Conservation (phyloP, 306 rosid genomes). For the Fragaria nilgerrensis region DNA sequence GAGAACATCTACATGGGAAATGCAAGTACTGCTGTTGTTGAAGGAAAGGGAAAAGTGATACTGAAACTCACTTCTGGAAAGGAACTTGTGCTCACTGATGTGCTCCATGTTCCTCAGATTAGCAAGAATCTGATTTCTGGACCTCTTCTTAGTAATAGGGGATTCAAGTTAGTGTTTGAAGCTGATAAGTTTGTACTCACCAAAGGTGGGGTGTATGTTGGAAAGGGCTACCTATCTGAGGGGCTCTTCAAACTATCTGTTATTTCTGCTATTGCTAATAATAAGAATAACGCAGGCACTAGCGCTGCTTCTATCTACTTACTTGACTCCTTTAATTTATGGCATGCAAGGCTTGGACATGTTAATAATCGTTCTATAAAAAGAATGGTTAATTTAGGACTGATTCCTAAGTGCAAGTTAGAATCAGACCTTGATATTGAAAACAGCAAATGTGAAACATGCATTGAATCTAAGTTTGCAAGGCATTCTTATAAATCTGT, state of each 20-base stretch:
- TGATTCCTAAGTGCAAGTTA: too few species aligned
- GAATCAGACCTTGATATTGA: not conserved
- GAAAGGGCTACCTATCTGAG: not conserved
- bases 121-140: not conserved
- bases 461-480: not conserved
- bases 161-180: not conserved
- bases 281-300: too few species aligned
- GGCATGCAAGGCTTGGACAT: too few species aligned
- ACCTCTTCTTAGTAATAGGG: not conserved
- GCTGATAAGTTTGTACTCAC: slow-evolving; percentile 4
- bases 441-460: not conserved
- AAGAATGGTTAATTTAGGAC: too few species aligned
- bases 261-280: not conserved
- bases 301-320: too few species aligned
- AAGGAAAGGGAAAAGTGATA: too few species aligned
- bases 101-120: not conserved
- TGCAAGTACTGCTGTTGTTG: too few species aligned
- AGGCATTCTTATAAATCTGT: not conserved
- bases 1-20: too few species aligned
- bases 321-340: too few species aligned
- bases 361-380: too few species aligned
- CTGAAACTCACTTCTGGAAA: too few species aligned
- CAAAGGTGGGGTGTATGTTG: slow-evolving; percentile 5
- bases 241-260: not conserved
- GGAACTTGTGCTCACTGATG: not conserved